A percentile compares a stretch with the other conserved stretches of the same genome.
phyloP scores from a whole-genome alignment of 176 grass and related monocot genomes.

The Aegilops umbellulata region DNA sequence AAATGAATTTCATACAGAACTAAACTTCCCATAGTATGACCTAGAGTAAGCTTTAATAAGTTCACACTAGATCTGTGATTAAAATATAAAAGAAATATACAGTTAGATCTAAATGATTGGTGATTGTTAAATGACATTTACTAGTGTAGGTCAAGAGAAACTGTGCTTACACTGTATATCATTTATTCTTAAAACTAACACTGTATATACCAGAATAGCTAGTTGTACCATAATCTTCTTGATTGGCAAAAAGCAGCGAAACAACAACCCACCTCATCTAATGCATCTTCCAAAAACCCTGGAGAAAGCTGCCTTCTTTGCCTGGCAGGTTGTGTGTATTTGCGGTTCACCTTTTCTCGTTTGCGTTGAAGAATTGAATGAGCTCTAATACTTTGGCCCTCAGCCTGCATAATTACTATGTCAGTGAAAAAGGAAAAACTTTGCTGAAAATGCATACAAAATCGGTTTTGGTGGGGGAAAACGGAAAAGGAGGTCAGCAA shows the following conservation, averaged over 20 bases:
- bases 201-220: neutral
- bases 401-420: conserved; percentile 46
- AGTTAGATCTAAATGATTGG: neutral
- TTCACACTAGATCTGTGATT: neutral
- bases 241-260: conserved; percentile 22
- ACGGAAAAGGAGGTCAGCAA: neutral
- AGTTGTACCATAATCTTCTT: conserved; percentile 13
- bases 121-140: conserved; percentile 2
- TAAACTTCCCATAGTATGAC: neutral
- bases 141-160: conserved; percentile 2
- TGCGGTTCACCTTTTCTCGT: conserved; percentile 69
- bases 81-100: conserved; percentile 1
- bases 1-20: conserved; percentile 20
- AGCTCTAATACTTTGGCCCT: conserved; percentile 73
- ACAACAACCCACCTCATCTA: conserved; percentile 70
- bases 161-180: neutral
- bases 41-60: conserved; percentile 15
- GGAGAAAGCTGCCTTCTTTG: conserved; percentile 75
- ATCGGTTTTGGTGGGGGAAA: neutral
- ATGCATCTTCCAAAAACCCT: conserved; percentile 76
- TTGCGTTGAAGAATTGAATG: conserved; percentile 74
- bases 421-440: conserved; percentile 27
- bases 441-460: neutral
- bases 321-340: conserved; percentile 64
- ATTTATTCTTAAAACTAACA: neutral